A percentile compares a stretch with the other conserved stretches of the same genome.
Evolutionary conservation across 2,329 filamentous ascomycete genomes (phyloP).

Genomic region (Alternaria alternata): DNA sequence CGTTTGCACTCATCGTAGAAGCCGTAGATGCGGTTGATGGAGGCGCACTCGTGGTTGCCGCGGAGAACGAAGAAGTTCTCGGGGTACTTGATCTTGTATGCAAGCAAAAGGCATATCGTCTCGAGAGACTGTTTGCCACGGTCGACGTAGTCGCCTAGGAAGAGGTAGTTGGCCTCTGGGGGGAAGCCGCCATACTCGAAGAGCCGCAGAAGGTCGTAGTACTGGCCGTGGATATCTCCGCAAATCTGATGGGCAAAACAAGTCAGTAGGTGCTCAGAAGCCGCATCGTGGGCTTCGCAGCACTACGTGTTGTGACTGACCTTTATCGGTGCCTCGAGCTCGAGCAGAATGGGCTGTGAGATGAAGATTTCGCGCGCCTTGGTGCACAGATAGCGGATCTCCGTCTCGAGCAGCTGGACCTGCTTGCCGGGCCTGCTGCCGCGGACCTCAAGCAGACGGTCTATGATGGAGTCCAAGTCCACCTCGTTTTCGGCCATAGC

Average conservation of each 20-base stretch:
- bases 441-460: constrained; percentile 95
- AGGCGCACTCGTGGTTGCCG: constrained; percentile 98
- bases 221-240: constrained; percentile 98
- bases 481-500: constrained; percentile 86
- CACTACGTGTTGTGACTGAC: constrained; percentile 60
- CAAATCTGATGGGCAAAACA: constrained; percentile 74
- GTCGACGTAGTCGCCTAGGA: constrained; percentile 98
- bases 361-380: constrained; percentile 99
- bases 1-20: constrained; percentile 99
- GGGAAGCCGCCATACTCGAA: constrained; percentile 99
- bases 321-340: constrained; percentile 99
- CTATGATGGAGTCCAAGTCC: constrained; percentile 99
- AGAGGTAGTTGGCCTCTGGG: constrained; percentile 98
- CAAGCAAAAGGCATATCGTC: constrained; percentile 94
- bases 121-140: constrained; percentile 99
- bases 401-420: constrained; percentile 93
- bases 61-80: constrained; percentile 99
- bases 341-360: constrained; percentile 95
- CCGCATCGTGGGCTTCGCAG: constrained; percentile 6
- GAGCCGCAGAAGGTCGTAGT: constrained; percentile 94
- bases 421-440: constrained; percentile 98
- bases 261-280: constrained; percentile 24
- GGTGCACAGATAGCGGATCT: constrained; percentile 97
- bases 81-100: constrained; percentile 99
- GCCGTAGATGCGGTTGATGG: constrained; percentile 98